phyloP scores from a whole-genome alignment of 495 filamentous ascomycete genomes.

The Daldinia vernicosa region DNA sequence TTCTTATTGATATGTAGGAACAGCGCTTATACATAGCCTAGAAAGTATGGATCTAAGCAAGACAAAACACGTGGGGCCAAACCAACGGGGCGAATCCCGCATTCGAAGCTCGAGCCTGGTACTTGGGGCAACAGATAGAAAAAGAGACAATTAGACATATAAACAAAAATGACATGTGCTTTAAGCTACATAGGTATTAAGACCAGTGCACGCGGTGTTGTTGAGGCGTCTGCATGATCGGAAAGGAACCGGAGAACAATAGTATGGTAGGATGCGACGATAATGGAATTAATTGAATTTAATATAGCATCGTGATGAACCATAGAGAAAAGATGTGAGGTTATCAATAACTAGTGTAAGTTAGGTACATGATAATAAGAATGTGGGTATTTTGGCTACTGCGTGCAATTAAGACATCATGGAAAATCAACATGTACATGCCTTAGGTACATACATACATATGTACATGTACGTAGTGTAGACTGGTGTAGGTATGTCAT shows the following conservation, averaged over 20 bases:
- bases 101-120: not conserved
- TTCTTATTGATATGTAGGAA: not conserved
- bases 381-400: not conserved
- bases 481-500: not conserved
- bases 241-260: not conserved
- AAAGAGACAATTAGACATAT: not conserved
- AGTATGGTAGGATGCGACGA: not conserved
- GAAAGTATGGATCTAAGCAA: not conserved
- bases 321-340: conserved; percentile 1
- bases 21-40: not conserved
- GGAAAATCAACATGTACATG: conserved; percentile 1
- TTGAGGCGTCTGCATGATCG: not conserved
- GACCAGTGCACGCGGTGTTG: not conserved
- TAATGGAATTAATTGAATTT: conserved; percentile 1
- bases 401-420: not conserved
- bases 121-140: not conserved
- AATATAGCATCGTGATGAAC: conserved; percentile 2
- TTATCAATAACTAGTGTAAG: not conserved
- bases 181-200: not conserved
- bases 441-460: not conserved
- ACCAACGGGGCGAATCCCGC: not conserved
- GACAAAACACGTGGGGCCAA: not conserved
- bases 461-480: not conserved
- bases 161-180: not conserved
- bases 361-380: not conserved